Base-by-base conservation (phyloP, 2,329 filamentous ascomycete genomes). In the Diaporthe humulicola region DNA sequence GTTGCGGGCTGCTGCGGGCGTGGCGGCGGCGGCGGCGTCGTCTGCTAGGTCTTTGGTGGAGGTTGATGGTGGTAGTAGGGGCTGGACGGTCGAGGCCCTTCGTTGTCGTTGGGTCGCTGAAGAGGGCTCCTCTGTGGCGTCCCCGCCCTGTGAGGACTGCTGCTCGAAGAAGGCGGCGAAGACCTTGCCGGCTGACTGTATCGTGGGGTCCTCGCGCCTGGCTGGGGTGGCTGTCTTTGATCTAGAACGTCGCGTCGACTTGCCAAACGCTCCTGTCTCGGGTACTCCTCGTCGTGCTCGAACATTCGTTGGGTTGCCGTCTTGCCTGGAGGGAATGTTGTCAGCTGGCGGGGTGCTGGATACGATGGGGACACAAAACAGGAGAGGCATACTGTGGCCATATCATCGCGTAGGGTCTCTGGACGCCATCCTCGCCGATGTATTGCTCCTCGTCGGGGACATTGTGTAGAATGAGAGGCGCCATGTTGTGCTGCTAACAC, bases 401-500 rank as follows among this genome's bases (percentile, higher is more conserved):
- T 50, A 92, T 87, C 88, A 93, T 91, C 76, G 91, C 91, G 80
- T 92, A 93, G 2, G 91, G 91, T 76, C 91, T 85, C 81, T 90
- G 89, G 77, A 93, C 81, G 76, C 91, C 91, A 83, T 93, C 91
- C 71, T 92, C 90, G 74, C 91, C 91, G 8, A 90, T 84, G 81
- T 92, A 93, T 67, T 91, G 89, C 81, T 93, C 91, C 69, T 93
- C 91, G 77, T 93, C 91, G 73, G 91, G 91, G 77, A 93, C 91
- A 81, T 92, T 93, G 81, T 93, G 91, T 45, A 93, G 85, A 79
- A 93, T 92, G 74, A 93, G 85, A 78, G 91, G 91, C 74, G 90
- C 88, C 90, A 92, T 93, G 77, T 77, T 80, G 73, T 54, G 70
- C 45, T 42, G 72, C 54, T 54, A 28, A 28, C 57, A 71, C 54